Conservation (phyloP, 2,329 filamentous ascomycete genomes). For the Pyrenochaeta sp. region DNA sequence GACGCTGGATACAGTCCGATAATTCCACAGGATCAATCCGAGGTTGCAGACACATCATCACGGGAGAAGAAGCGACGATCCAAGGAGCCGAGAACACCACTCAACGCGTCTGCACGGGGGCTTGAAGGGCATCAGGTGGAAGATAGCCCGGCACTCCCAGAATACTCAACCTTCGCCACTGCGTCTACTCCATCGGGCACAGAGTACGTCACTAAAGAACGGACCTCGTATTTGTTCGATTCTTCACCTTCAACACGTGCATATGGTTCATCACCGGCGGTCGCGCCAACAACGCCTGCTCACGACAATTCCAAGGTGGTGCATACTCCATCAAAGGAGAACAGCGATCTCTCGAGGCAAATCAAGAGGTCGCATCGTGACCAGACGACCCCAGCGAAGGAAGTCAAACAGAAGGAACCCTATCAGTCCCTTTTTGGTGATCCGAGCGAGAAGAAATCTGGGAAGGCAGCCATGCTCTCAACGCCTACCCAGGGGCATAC, state of each 20-base stretch:
- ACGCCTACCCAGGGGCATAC: slow-evolving; percentile 38
- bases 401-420: slow-evolving; percentile 28
- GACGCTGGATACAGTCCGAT: slow-evolving; percentile 28
- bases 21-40: slow-evolving; percentile 16
- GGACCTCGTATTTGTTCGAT: slow-evolving; percentile 47
- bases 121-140: slow-evolving; percentile 17
- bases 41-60: slow-evolving; percentile 24
- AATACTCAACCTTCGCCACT: slow-evolving; percentile 17
- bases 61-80: slow-evolving; percentile 29
- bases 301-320: slow-evolving; percentile 17
- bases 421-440: slow-evolving; percentile 47
- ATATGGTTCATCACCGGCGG: slow-evolving; percentile 39
- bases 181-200: slow-evolving; percentile 36
- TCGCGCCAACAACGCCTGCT: slow-evolving; percentile 27
- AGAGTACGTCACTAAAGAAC: slow-evolving; percentile 47
- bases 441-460: slow-evolving; percentile 35
- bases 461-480: slow-evolving; percentile 19
- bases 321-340: slow-evolving; percentile 22
- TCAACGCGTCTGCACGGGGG: slow-evolving; percentile 12
- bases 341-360: slow-evolving; percentile 8
- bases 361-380: slow-evolving; percentile 19
- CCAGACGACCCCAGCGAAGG: slow-evolving; percentile 17
- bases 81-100: slow-evolving; percentile 32
- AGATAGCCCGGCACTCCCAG: slow-evolving; percentile 41
- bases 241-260: slow-evolving; percentile 48